Conservation (phyloP, 352 stramenopile genomes). For the Thalassiosira livingstoniorum region DNA sequence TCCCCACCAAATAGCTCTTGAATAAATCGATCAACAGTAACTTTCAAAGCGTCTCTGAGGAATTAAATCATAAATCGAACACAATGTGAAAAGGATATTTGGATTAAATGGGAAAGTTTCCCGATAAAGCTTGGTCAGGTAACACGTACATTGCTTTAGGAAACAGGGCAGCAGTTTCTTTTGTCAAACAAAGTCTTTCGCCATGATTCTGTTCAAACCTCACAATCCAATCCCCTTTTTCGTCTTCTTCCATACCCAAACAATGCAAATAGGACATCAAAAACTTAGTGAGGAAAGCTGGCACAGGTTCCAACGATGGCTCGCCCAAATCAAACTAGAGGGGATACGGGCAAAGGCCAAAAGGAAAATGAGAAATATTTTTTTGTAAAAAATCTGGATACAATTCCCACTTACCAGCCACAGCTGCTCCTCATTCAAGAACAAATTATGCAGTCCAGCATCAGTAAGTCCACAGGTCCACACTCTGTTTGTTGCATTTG, state of each 20-base stretch:
- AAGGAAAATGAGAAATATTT: no score
- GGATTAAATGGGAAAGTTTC: no score
- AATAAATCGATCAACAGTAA: slow-evolving; percentile 66
- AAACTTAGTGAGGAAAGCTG: slow-evolving; percentile 80
- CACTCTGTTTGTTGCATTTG: slow-evolving; percentile 66
- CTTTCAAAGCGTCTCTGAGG: slow-evolving; percentile 73
- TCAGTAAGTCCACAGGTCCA: slow-evolving; percentile 77
- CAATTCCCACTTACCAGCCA: no score
- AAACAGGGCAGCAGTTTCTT: slow-evolving; percentile 69
- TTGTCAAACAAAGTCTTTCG: slow-evolving; percentile 61
- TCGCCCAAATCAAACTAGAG: slow-evolving; percentile 83
- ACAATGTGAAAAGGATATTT: no score
- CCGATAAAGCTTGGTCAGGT: no score
- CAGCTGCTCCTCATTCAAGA: slow-evolving; percentile 65
- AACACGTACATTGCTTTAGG: slow-evolving; percentile 63
- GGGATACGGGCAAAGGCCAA: no score
- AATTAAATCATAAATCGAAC: no score
- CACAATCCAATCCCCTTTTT: slow-evolving; percentile 69
- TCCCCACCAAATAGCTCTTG: slow-evolving; percentile 73
- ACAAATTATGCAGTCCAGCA: slow-evolving; percentile 81
- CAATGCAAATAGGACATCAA: slow-evolving; percentile 80
- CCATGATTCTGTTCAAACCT: slow-evolving; percentile 66
- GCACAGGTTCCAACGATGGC: slow-evolving; percentile 63
- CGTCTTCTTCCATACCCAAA: slow-evolving; percentile 79
- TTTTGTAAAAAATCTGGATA: no score